Base-by-base conservation (phyloP, 768 basidiomycete species). In the Asterophora lycoperdoides region DNA sequence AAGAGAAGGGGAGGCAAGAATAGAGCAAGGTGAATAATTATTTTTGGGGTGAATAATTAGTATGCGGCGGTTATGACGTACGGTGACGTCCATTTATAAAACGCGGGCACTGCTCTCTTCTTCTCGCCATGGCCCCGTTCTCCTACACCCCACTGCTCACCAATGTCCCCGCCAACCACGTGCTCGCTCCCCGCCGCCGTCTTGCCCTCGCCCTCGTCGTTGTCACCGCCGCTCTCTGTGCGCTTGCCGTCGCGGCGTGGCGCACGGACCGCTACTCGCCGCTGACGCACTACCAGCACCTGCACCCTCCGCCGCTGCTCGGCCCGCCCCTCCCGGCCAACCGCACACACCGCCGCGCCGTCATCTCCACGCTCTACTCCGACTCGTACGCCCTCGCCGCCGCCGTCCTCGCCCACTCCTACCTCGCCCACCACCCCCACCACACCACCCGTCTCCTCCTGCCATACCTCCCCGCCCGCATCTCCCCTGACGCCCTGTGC, bases 401-500 rank as follows among this genome's bases (percentile, higher is more conserved):
- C 9, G 60, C 65, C 2, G 66, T 68, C 7, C 49, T 65, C 2
- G 64, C 60, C 4, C 55, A 68, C 38, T 66, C 65, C 5, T 23
- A 62, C 2, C 52, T 46, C 1, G 23, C 62, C 3, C 52, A 47
- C 2, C 20, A 39, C 5, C 57, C 58, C 7, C 66, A 68, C 41
- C 51, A 53, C 41, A 60, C 54, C 34, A 59, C 64, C 1, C 60
- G 57, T 2, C 48, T 66, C n/a, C 41, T 63, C 33, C 47, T 68
- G 8, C 56, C 59, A 8, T 61, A 66, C 39, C 53, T 66, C 44
- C 49, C 52, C 4, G 67, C 62, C 2, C 65, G 65, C 1, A 59
- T 76, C 44, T 76, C 74, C 18, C 26, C 57, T 4, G 54, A 63
- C 20, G 68, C 71, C 0, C 68, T 72, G 42, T 75, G 74, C 56